Evolutionary conservation across 352 stramenopile species (phyloP).

Genomic region (Globisporangium iwayamae): DNA sequence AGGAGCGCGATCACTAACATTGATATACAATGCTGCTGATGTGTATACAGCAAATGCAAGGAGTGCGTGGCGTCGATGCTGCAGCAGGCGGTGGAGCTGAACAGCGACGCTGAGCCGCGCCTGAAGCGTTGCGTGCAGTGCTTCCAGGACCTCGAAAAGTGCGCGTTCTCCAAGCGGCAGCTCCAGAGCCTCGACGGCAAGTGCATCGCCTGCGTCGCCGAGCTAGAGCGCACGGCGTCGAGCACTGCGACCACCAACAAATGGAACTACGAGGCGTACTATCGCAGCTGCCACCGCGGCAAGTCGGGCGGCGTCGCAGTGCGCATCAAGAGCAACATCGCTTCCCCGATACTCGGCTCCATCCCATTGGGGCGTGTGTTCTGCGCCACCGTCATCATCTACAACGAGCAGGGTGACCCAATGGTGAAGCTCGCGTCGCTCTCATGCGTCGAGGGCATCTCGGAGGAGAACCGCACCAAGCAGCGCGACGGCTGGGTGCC

Average conservation of each 20-base stretch:
- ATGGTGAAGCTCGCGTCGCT: conserved; percentile 70
- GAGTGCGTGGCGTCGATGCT: conserved; percentile 39
- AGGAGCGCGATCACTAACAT: not conserved
- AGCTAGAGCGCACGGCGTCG: conserved; percentile 38
- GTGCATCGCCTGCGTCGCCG: conserved; percentile 47
- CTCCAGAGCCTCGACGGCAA: conserved; percentile 59
- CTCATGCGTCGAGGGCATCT: conserved; percentile 26
- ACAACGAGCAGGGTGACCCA: conserved; percentile 69
- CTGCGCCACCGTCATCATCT: conserved; percentile 45
- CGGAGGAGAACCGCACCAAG: conserved; percentile 19
- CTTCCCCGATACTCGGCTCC: conserved; percentile 53
- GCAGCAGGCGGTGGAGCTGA: conserved; percentile 12
- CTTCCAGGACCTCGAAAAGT: conserved; percentile 60
- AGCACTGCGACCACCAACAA: conserved; percentile 33
- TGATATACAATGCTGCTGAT: not conserved
- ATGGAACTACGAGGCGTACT: conserved; percentile 61
- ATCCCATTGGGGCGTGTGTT: conserved; percentile 70
- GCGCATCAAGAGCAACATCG: conserved; percentile 64
- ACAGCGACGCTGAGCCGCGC: conserved; percentile 22
- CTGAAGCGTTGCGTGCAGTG: conserved; percentile 73
- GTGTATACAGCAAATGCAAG: conserved; percentile 46
- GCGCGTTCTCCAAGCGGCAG: conserved; percentile 72
- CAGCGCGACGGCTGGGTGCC: conserved; percentile 53
- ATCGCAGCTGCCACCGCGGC: conserved; percentile 65
- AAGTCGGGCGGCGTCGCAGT: conserved; percentile 65